Evolutionary conservation across 495 filamentous ascomycete species (phyloP), one percentile per base, ranked within the genome.

Genomic region (Penicillium atrosanguineum): DNA sequence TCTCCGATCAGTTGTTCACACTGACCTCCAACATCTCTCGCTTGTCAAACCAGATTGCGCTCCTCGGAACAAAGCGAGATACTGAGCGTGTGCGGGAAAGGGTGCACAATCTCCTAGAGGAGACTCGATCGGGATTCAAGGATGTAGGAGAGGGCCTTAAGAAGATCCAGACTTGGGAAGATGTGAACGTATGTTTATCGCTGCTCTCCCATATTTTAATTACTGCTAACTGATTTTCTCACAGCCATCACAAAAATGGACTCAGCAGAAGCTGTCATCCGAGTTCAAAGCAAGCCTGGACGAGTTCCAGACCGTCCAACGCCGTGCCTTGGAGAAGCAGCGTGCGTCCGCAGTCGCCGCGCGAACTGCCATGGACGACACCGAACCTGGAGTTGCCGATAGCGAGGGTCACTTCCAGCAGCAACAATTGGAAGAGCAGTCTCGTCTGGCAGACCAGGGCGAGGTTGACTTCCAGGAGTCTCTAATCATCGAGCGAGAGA

Each of bases 381-480:
- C 58, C 7, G 75, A 55, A 14, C 57, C 71, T 18, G 46, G 61
- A 19, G 43, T 75, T 4, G 71, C 66, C 34, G 70, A 64, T 31
- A 57, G 57, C 28, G 58, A 71, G 53, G 72, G 77, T 25, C 69
- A 74, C 36, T 78, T 81, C 46, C 79, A 82, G 48, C 82, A 87
- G 56, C 77, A 82, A 47, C 88, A 91, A 62, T 79, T 93, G 49
- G 83, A 93, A 63, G 84, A 94, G 57, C 82, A 89, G 60, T 76
- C 87, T 23, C 88, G 87, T 15, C 80, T 97, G 1, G 94, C 94
- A 1, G 82, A 91, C 34, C 94, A 99, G 67, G 87, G 89, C 63
- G 94, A 99, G 62, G 94, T 99, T 46, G 91, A 97, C 63, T 99
- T 97, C 76, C 95, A 99, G 64, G 95, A 97, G 55, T 84, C 87